Evolutionary conservation across 495 filamentous ascomycete genomes (phyloP).

Genomic region (Penicillium subrubescens): DNA sequence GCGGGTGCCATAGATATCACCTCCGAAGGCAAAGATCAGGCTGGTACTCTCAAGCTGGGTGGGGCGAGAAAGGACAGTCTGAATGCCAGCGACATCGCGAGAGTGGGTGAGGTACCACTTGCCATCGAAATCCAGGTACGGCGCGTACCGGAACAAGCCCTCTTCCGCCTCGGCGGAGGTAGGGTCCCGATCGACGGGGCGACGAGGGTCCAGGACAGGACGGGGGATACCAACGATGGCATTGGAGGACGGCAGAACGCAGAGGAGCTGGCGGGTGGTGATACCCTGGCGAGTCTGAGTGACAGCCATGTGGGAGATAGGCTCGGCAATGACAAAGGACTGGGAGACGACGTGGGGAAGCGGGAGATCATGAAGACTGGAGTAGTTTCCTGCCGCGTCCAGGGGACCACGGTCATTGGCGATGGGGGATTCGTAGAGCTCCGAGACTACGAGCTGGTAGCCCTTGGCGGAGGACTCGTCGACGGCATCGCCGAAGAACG

Average conservation of each 20-base stretch:
- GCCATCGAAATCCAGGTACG: conserved; percentile 82
- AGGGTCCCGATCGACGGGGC: conserved; percentile 83
- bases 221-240: conserved; percentile 80
- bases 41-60: conserved; percentile 91
- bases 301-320: conserved; percentile 76
- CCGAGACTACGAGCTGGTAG: conserved; percentile 83
- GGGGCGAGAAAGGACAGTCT: conserved; percentile 69
- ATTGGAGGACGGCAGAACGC: conserved; percentile 67
- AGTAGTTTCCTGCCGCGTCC: conserved; percentile 67
- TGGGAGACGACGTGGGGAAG: conserved; percentile 76
- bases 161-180: conserved; percentile 78
- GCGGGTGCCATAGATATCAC: conserved; percentile 83
- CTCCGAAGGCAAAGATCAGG: conserved; percentile 84
- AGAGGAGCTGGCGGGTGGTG: conserved; percentile 79
- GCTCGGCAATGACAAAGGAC: conserved; percentile 73
- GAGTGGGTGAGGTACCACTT: conserved; percentile 80
- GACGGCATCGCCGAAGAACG: conserved; percentile 68
- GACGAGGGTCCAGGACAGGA: conserved; percentile 77
- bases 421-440: conserved; percentile 83
- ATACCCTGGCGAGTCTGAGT: conserved; percentile 94
- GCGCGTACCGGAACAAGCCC: conserved; percentile 74
- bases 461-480: conserved; percentile 65
- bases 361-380: conserved; percentile 57
- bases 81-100: conserved; percentile 76
- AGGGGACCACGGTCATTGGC: conserved; percentile 86